Evolutionary conservation across 305 asterid genomes (phyloP).

Genomic region (Coffea humblotiana): DNA sequence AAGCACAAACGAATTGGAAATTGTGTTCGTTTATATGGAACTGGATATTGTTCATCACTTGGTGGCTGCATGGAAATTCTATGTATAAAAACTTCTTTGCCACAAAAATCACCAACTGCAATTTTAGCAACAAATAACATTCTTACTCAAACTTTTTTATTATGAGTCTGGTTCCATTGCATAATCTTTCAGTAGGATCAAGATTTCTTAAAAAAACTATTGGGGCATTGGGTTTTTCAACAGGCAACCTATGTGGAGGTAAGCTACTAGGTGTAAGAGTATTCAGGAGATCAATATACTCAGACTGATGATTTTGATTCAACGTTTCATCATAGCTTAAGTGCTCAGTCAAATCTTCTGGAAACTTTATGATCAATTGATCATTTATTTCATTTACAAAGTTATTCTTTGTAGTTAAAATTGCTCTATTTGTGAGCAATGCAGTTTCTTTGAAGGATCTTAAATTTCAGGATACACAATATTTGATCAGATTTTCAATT

Average conservation of each 20-base stretch:
- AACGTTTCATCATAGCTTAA: background rate
- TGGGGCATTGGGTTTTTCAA: background rate
- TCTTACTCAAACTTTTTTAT: background rate
- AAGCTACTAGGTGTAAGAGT: background rate
- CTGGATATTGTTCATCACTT: background rate
- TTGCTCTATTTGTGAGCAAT: too few relatives aligned
- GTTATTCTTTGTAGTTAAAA: too few relatives aligned
- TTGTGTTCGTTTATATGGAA: background rate
- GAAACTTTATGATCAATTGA: background rate
- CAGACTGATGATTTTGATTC: background rate
- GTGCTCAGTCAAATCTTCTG: background rate
- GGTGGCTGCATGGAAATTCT: background rate
- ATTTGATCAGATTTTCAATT: too few relatives aligned
- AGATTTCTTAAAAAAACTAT: conserved; percentile 6
- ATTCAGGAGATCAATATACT: background rate
- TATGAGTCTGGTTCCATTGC: conserved; percentile 18
- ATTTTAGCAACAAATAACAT: background rate
- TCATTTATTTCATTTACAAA: background rate
- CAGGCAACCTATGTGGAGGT: background rate
- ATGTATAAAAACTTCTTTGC: background rate
- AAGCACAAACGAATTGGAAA: background rate
- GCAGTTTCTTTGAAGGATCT: too few relatives aligned
- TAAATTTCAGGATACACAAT: too few relatives aligned
- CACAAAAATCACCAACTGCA: background rate
- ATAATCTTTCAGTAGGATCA: conserved; percentile 7